phyloP scores from a whole-genome alignment of 2,329 filamentous ascomycete species.

The Colletotrichum truncatum region DNA sequence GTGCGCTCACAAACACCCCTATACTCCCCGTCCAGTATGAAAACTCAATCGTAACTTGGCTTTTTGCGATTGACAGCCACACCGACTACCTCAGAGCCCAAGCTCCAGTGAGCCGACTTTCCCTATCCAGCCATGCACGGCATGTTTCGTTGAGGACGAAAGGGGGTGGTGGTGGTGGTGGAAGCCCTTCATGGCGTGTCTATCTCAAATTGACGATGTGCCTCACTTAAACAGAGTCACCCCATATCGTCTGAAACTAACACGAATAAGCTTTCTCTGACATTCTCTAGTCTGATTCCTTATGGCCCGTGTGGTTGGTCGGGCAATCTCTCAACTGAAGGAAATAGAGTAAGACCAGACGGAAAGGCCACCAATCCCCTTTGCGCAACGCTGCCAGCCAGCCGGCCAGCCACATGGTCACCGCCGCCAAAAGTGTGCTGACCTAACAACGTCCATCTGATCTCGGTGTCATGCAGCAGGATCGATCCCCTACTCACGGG shows the following conservation, averaged over 20 bases:
- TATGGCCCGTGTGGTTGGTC: neutral
- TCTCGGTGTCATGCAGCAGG: neutral
- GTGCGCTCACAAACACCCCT: neutral
- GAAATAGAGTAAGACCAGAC: neutral
- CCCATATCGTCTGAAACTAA: constrained; percentile 2
- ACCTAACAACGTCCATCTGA: neutral
- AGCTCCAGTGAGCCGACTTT: neutral
- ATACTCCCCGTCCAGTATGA: neutral
- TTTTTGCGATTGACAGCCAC: neutral
- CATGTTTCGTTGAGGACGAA: neutral
- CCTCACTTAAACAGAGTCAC: constrained; percentile 8
- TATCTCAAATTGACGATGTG: constrained; percentile 13
- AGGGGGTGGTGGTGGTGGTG: no score
- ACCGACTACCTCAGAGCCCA: neutral
- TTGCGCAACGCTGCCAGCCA: neutral
- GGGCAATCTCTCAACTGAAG: neutral
- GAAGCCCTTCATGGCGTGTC: neutral
- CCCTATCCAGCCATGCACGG: no score
- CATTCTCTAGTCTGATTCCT: neutral
- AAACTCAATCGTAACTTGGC: neutral
- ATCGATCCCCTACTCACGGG: no score
- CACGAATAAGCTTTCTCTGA: constrained; percentile 2
- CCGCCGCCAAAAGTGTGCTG: no score
- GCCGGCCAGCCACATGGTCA: neutral
- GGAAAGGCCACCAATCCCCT: neutral